phyloP scores from a whole-genome alignment of 768 basidiomycete species.

The Leccinum sublutescens region DNA sequence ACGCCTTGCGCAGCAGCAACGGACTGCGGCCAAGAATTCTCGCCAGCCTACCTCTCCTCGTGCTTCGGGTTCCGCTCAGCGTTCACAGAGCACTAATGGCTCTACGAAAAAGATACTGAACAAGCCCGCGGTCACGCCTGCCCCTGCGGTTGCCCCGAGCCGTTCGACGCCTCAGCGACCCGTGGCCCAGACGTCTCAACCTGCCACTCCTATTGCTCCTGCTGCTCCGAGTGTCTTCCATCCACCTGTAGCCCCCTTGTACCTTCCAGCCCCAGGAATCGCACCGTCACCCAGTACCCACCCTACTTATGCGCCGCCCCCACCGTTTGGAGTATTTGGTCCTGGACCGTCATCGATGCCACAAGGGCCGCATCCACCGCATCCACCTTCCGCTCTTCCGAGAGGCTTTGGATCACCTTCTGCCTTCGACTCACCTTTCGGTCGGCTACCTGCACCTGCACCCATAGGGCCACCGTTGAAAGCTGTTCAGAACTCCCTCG shows the following conservation, averaged over 20 bases:
- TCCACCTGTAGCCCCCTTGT: slow-evolving; percentile 49
- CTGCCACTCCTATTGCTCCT: slow-evolving; percentile 42
- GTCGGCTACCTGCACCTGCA: slow-evolving; percentile 41
- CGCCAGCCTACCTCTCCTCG: slow-evolving; percentile 55
- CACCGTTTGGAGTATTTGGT: slow-evolving; percentile 51
- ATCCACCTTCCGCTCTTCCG: slow-evolving; percentile 55
- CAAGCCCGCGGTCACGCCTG: slow-evolving; percentile 40
- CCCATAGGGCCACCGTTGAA: slow-evolving; percentile 59
- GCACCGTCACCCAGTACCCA: slow-evolving; percentile 43
- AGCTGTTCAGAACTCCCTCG: slow-evolving; percentile 31
- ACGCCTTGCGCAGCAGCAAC: slow-evolving; percentile 48
- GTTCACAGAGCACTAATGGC: slow-evolving; percentile 46
- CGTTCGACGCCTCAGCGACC: slow-evolving; percentile 39
- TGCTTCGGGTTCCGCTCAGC: slow-evolving; percentile 47
- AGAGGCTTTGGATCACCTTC: slow-evolving; percentile 51
- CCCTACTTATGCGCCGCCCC: slow-evolving; percentile 55
- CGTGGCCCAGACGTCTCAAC: slow-evolving; percentile 40
- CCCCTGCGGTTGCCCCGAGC: slow-evolving; percentile 32
- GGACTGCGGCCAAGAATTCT: slow-evolving; percentile 43
- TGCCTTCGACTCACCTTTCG: slow-evolving; percentile 52
- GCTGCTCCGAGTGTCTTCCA: slow-evolving; percentile 38
- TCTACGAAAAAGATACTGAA: slow-evolving; percentile 61
- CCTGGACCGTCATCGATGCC: slow-evolving; percentile 42
- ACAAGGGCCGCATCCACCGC: slow-evolving; percentile 41
- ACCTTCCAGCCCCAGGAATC: slow-evolving; percentile 40